phyloP scores from a whole-genome alignment of 2,329 filamentous ascomycete genomes.

The Aspergillus calidoustus region DNA sequence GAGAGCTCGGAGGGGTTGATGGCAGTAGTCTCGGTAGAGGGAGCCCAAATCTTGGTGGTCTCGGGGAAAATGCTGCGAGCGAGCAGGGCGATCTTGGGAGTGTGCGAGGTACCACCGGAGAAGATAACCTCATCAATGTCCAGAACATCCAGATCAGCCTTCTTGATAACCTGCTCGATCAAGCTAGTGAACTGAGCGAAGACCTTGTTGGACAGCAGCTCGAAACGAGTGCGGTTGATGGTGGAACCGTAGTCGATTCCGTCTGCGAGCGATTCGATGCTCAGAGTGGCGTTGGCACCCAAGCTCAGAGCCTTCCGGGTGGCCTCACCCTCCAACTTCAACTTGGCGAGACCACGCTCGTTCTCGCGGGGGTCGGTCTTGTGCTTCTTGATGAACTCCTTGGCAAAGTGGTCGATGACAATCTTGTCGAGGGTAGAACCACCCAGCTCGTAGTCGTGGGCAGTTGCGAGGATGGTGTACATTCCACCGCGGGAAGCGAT shows the following conservation, averaged over 20 bases:
- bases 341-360: slow-evolving; percentile 81
- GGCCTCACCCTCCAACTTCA: slow-evolving; percentile 87
- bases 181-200: slow-evolving; percentile 87
- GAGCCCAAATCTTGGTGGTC: slow-evolving; percentile 77
- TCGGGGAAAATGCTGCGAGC: slow-evolving; percentile 79
- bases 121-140: slow-evolving; percentile 91
- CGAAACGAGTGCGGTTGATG: slow-evolving; percentile 91
- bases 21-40: slow-evolving; percentile 74
- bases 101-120: slow-evolving; percentile 89
- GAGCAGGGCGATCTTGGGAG: slow-evolving; percentile 86
- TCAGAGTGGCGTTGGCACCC: slow-evolving; percentile 86
- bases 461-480: slow-evolving; percentile 91
- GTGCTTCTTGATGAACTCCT: slow-evolving; percentile 99
- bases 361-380: slow-evolving; percentile 84
- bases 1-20: slow-evolving; percentile 93
- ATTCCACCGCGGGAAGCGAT: slow-evolving; percentile 91
- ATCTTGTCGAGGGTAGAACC: slow-evolving; percentile 86
- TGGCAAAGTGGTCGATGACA: slow-evolving; percentile 93
- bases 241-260: slow-evolving; percentile 90
- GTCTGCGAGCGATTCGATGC: slow-evolving; percentile 85
- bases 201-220: slow-evolving; percentile 83
- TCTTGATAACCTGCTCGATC: slow-evolving; percentile 83
- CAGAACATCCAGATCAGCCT: slow-evolving; percentile 87
- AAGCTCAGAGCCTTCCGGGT: slow-evolving; percentile 92
- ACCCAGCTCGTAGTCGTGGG: slow-evolving; percentile 93